These are phyloP conservation scores for Cnidoscolus chayamansa DNA, from an alignment of 441 rosid genomes.

Conservation along the genomic window DNA sequence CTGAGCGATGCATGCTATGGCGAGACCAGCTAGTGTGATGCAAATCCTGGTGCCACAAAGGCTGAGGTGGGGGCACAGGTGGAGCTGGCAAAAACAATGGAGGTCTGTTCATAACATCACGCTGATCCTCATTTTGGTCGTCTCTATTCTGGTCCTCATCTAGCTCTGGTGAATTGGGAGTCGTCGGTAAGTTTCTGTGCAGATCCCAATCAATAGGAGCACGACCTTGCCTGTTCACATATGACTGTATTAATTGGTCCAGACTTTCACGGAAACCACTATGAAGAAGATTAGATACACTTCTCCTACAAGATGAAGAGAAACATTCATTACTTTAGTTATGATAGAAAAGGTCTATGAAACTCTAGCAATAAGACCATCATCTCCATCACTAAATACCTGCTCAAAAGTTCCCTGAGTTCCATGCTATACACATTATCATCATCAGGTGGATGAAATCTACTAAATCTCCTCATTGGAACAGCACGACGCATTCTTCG, in stretches of 20 bases:
- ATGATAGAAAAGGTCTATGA: constrained; percentile 33
- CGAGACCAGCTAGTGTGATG: constrained; percentile 88
- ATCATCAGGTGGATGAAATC: constrained; percentile 82
- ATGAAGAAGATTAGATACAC: constrained; percentile 83
- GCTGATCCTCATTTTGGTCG: constrained; percentile 49
- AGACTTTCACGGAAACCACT: constrained; percentile 92
- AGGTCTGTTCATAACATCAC: constrained; percentile 49
- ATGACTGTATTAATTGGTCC: constrained; percentile 81
- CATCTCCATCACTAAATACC: constrained; percentile 38
- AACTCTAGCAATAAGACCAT: background rate
- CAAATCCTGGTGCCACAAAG: constrained; percentile 88
- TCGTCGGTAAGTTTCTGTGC: constrained; percentile 58
- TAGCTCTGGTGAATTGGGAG: constrained; percentile 53
- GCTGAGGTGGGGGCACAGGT: constrained; percentile 91
- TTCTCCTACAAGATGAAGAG: constrained; percentile 60
- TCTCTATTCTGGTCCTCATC: constrained; percentile 60
- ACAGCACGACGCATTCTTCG: constrained; percentile 49
- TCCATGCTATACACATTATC: constrained; percentile 85
- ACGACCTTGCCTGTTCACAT: constrained; percentile 76
- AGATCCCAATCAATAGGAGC: constrained; percentile 82
- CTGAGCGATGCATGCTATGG: constrained; percentile 83
- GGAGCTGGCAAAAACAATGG: constrained; percentile 66
- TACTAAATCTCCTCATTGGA: constrained; percentile 59
- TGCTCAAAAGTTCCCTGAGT: constrained; percentile 84
- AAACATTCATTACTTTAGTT: constrained; percentile 19